phyloP scores from a whole-genome alignment of 495 filamentous ascomycete genomes.

The Aspergillus coremiiformis region DNA sequence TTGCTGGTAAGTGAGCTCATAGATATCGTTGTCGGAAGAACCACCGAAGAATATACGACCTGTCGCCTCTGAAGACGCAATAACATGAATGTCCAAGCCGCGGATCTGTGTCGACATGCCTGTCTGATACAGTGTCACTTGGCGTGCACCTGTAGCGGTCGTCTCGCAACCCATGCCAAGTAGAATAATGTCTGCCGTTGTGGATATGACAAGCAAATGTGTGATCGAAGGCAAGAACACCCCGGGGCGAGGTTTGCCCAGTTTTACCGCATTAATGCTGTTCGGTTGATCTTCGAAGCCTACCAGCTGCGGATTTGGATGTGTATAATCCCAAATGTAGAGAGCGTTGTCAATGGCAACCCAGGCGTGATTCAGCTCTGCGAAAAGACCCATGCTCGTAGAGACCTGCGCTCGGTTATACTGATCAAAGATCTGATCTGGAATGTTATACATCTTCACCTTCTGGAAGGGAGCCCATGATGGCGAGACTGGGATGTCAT shows the following conservation, averaged over 20 bases:
- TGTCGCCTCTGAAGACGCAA: slow-evolving; percentile 64
- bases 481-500: slow-evolving; percentile 58
- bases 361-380: slow-evolving; percentile 90
- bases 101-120: slow-evolving; percentile 67
- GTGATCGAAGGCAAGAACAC: slow-evolving; percentile 82
- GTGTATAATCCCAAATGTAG: slow-evolving; percentile 96
- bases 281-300: slow-evolving; percentile 86
- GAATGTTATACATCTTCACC: slow-evolving; percentile 72
- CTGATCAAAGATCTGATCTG: slow-evolving; percentile 80
- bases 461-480: slow-evolving; percentile 89
- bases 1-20: slow-evolving; percentile 91
- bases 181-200: slow-evolving; percentile 71
- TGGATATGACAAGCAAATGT: slow-evolving; percentile 82
- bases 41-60: slow-evolving; percentile 91
- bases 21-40: slow-evolving; percentile 72
- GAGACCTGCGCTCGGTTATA: slow-evolving; percentile 76
- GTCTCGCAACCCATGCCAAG: slow-evolving; percentile 65
- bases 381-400: slow-evolving; percentile 87
- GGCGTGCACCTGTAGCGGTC: slow-evolving; percentile 54
- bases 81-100: slow-evolving; percentile 63
- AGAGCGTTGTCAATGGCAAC: slow-evolving; percentile 89
- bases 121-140: slow-evolving; percentile 74
- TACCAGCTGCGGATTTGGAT: slow-evolving; percentile 76
- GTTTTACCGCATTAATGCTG: slow-evolving; percentile 74
- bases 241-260: slow-evolving; percentile 66